Conservation (phyloP, 768 basidiomycete species). For the Hydnomerulius pinastri region DNA sequence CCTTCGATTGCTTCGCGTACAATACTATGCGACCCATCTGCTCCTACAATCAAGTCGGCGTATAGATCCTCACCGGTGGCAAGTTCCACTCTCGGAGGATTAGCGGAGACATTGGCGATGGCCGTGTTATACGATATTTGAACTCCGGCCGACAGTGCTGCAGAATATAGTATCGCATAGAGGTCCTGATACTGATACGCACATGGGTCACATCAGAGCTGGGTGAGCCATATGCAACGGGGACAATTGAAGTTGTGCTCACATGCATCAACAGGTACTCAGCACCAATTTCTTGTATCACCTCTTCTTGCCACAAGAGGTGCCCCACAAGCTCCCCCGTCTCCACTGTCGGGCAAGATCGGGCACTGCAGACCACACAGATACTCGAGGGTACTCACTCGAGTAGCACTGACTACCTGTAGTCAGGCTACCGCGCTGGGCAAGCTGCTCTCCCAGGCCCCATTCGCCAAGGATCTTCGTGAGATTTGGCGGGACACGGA, state of each 20-base stretch:
- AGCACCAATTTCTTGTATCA: constrained; percentile 47
- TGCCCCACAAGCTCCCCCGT: constrained; percentile 44
- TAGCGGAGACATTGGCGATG: constrained; percentile 32
- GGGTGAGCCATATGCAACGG: background rate
- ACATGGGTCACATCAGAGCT: background rate
- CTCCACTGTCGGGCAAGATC: constrained; percentile 32
- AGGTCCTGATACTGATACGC: constrained; percentile 53
- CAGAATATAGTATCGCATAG: constrained; percentile 44
- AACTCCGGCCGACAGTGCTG: constrained; percentile 49
- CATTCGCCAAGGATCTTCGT: constrained; percentile 54
- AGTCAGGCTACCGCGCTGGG: constrained; percentile 29
- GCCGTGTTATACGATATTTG: constrained; percentile 43
- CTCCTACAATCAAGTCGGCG: constrained; percentile 57
- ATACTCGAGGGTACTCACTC: constrained; percentile 9
- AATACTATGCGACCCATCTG: constrained; percentile 55
- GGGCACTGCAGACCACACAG: background rate
- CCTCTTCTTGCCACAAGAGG: constrained; percentile 45
- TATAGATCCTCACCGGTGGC: constrained; percentile 43
- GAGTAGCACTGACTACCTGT: constrained; percentile 16
- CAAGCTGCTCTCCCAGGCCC: constrained; percentile 47
- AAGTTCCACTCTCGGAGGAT: constrained; percentile 33
- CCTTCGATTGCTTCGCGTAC: constrained; percentile 34
- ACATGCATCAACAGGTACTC: constrained; percentile 52
- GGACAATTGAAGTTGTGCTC: constrained; percentile 15
- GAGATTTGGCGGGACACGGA: constrained; percentile 57